Percentiles rank a stretch among this genome's conserved stretches.
Evolutionary conservation across 192 early-diverging fungal genomes (phyloP).

Genomic region (Coemansia sp.): DNA sequence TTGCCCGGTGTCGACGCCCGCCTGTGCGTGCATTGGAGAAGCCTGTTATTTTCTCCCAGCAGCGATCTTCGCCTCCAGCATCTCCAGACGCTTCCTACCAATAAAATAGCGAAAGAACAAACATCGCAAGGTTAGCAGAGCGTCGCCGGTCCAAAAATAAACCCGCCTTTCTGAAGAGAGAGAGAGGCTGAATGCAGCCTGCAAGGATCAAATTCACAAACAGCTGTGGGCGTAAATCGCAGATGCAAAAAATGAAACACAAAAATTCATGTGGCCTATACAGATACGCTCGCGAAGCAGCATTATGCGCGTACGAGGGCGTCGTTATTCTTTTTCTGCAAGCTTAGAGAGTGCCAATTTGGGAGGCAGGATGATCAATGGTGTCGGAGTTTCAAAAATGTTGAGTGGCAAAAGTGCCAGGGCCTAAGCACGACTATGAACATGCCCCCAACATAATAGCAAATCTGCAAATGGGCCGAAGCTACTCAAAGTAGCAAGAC

Average conservation of each 20-base stretch:
- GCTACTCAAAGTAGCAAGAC: neutral
- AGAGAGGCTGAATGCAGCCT: neutral
- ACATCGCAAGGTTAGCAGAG: neutral
- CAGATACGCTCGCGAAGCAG: neutral
- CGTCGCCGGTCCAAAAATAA: slow-evolving; percentile 5
- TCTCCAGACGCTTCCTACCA: slow-evolving; percentile 45
- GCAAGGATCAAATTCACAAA: slow-evolving; percentile 3
- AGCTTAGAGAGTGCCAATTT: slow-evolving; percentile 7
- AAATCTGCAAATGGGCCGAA: slow-evolving; percentile 2
- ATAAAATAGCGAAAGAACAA: neutral
- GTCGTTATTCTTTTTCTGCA: slow-evolving; percentile 3
- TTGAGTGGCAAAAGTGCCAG: slow-evolving; percentile 3
- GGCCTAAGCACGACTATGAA: neutral
- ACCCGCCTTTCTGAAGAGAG: neutral
- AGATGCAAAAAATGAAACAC: neutral
- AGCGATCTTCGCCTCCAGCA: slow-evolving; percentile 42
- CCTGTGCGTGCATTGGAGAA: slow-evolving; percentile 7
- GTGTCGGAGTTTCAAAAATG: slow-evolving; percentile 57
- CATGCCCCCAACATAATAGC: neutral
- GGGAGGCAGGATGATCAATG: slow-evolving; percentile 17
- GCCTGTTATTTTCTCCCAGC: slow-evolving; percentile 16
- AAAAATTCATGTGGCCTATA: neutral
- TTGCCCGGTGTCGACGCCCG: neutral
- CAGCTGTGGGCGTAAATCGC: slow-evolving; percentile 9
- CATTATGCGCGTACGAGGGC: neutral